Evolutionary conservation across 768 basidiomycete genomes (phyloP), one percentile per base, ranked within the genome.

Genomic region (Flagelloscypha sp.): DNA sequence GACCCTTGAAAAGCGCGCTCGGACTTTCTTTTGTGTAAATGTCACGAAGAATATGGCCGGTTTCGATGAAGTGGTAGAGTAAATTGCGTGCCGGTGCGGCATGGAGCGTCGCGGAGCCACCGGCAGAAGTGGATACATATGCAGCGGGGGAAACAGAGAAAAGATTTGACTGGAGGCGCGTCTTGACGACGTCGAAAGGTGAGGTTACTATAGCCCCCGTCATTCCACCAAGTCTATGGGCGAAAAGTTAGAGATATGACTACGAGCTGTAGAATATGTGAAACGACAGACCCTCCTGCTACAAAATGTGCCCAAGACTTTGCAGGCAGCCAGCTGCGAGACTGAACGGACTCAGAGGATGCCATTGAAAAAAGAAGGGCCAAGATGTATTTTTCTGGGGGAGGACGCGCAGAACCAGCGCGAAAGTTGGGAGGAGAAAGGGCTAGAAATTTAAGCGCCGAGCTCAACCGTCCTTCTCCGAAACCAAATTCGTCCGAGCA

Each of bases 141-240:
- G 59, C 56, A 17, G 61, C 39, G 29, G 54, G 59, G 37, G 66
- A 66, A 46, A 59, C 56, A 1, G 58, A 57, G 38, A 92, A 95
- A 15, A 97, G 63, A 58, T 80, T 80, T 2, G 90, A 94, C 61
- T 99, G 95, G 6, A 98, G 66, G 3, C 95, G 82, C 27, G 95
- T 99, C 64, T 97, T 98, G 43, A 98, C 92, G 21, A 99, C 90
- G 58, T 99, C 95, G 49, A 99, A 94, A 0, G 95, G 94, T 28
- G 89, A 90, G 0, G 95, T 99, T 3, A 97, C 81, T 40, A 95
- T 84, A 12, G 92, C 92, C 22, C 94, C 95, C 51, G 88, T 88
- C 92, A 98, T 94, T 25, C 93, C 95, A 17, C 94, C 95, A 12
- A 97, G 64, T 15, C 94, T 97, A 37, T 36, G 19, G 8, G 10